Conservation (phyloP, 305 asterid species). For the Fraxinus sp. region DNA sequence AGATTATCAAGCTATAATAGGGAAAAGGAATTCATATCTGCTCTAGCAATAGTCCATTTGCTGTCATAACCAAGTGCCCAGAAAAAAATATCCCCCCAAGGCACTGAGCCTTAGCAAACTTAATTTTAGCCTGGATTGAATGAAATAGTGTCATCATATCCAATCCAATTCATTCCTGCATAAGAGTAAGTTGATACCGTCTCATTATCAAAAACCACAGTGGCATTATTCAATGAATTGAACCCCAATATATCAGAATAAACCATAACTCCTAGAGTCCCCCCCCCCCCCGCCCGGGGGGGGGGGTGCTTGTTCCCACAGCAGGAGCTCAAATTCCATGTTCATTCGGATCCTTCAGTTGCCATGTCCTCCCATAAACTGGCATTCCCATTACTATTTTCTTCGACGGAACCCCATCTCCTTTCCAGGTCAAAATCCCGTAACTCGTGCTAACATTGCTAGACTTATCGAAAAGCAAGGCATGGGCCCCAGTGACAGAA, state of each 20-base stretch:
- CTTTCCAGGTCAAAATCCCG: constrained; percentile 50
- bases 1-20: neutral
- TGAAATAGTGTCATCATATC: constrained; percentile 42
- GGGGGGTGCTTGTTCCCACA: constrained; percentile 44
- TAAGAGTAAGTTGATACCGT: constrained; percentile 57
- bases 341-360: constrained; percentile 43
- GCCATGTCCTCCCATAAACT: constrained; percentile 56
- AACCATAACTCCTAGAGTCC: constrained; percentile 34
- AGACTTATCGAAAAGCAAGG: constrained; percentile 39
- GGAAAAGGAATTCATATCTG: constrained; percentile 35
- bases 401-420: constrained; percentile 25
- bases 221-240: constrained; percentile 40
- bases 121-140: constrained; percentile 34
- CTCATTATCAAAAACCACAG: constrained; percentile 41
- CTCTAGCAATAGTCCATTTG: constrained; percentile 53
- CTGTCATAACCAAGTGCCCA: constrained; percentile 64
- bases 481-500: constrained; percentile 40
- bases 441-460: constrained; percentile 54
- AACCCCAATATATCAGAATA: constrained; percentile 40
- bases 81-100: constrained; percentile 68
- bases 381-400: constrained; percentile 64
- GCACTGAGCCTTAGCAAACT: constrained; percentile 47
- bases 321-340: constrained; percentile 62
- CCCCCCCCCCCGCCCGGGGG: too few relatives aligned
- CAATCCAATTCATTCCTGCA: constrained; percentile 47